Conservation (phyloP, 108 stramenopile genomes). For the Fistulifera solaris region DNA sequence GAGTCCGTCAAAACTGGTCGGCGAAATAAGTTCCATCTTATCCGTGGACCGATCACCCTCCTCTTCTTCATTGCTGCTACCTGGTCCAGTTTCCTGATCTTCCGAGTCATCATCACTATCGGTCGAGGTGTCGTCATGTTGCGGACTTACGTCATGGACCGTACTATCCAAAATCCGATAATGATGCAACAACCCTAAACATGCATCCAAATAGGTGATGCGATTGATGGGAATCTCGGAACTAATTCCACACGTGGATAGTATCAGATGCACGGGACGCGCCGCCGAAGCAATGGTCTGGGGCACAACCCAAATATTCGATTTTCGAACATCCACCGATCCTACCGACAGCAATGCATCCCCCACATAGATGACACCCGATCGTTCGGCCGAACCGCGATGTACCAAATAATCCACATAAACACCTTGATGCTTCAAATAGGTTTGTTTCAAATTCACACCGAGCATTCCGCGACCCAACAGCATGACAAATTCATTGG, state of each 20-base stretch:
- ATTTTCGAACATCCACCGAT: constrained; percentile 48
- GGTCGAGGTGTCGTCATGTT: constrained; percentile 14
- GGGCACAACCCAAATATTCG: constrained; percentile 60
- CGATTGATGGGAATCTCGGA: constrained; percentile 19
- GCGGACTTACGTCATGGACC: constrained; percentile 1
- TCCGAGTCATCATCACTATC: constrained; percentile 7
- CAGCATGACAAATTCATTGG: constrained; percentile 62
- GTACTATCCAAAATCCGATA: neutral
- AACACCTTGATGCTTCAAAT: constrained; percentile 63
- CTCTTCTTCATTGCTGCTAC: constrained; percentile 1
- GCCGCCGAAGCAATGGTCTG: constrained; percentile 44
- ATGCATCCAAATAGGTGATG: constrained; percentile 34
- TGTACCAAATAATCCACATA: constrained; percentile 67
- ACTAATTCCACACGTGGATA: constrained; percentile 34
- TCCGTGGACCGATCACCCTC: neutral
- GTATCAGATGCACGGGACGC: constrained; percentile 56
- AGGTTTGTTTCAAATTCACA: constrained; percentile 71
- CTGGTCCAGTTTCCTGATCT: constrained; percentile 1
- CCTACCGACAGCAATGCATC: constrained; percentile 62
- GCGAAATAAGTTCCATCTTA: constrained; percentile 2
- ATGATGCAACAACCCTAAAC: neutral
- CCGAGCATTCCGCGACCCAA: constrained; percentile 72
- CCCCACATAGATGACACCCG: constrained; percentile 56
- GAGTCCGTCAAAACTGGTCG: constrained; percentile 1
- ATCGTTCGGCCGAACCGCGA: constrained; percentile 62